Conservation (phyloP, 805 yeast species). For the Cyberlindnera mississippiensis region DNA sequence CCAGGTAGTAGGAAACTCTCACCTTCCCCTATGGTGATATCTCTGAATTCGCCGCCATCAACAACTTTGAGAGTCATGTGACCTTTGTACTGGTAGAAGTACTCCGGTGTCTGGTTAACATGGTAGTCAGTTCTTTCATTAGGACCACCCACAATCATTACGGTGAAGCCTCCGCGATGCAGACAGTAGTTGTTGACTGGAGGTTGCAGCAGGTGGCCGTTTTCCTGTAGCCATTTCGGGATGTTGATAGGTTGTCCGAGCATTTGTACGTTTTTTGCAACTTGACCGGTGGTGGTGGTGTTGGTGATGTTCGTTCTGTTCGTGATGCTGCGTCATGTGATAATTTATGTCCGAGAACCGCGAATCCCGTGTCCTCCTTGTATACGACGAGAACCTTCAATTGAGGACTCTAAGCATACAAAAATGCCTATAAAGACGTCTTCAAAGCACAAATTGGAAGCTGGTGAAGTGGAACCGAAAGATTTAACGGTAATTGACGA, state of each 20-base stretch:
- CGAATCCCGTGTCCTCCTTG: no score
- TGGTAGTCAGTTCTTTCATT: conserved; percentile 93
- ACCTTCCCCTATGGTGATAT: conserved; percentile 74
- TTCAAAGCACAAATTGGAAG: no score
- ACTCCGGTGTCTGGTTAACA: conserved; percentile 91
- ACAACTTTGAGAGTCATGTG: conserved; percentile 81
- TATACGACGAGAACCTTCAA: no score
- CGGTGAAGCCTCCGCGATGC: conserved; percentile 88
- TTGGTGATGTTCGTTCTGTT: no score
- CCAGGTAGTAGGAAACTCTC: conserved; percentile 86
- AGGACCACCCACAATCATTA: conserved; percentile 96
- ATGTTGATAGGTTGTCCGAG: conserved; percentile 70
- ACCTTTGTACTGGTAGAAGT: conserved; percentile 86
- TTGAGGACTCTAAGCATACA: no score
- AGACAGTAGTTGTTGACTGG: conserved; percentile 91
- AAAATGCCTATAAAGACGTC: no score
- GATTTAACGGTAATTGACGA: no score
- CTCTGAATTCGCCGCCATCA: conserved; percentile 70
- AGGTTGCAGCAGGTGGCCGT: conserved; percentile 72
- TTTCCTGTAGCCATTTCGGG: conserved; percentile 75
- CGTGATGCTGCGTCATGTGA: no score
- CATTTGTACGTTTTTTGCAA: conserved; percentile 12
- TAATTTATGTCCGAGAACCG: no score
- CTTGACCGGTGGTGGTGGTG: not conserved
- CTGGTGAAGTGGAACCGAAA: no score